These are phyloP conservation scores for Colletotrichum euphorbiae DNA, from an alignment of 2,329 filamentous ascomycete genomes.

Conservation along the genomic window DNA sequence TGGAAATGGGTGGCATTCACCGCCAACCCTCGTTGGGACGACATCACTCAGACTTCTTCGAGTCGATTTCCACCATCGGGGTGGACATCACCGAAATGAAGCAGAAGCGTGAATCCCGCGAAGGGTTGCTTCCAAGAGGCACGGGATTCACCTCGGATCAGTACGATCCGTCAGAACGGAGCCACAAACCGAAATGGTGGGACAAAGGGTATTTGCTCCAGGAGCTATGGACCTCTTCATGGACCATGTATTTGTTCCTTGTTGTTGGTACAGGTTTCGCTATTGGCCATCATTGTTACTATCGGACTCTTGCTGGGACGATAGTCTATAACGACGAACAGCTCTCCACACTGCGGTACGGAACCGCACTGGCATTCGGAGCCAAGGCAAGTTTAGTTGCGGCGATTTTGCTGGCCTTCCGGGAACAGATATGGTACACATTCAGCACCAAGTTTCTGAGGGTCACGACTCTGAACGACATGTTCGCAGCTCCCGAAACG, in stretches of 20 bases:
- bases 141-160: not conserved
- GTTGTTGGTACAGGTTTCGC: constrained; percentile 47
- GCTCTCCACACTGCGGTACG: constrained; percentile 49
- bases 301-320: constrained; percentile 45
- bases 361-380: constrained; percentile 49
- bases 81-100: constrained; percentile 5
- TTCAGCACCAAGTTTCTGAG: constrained; percentile 38
- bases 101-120: not conserved
- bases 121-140: not conserved
- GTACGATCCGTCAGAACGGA: not conserved
- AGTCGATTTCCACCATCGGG: not conserved
- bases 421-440: constrained; percentile 34
- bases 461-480: not conserved
- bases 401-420: constrained; percentile 44
- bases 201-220: constrained; percentile 1
- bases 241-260: constrained; percentile 50
- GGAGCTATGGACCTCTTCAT: constrained; percentile 51
- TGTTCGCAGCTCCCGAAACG: constrained; percentile 14
- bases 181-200: not conserved
- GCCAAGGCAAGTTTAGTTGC: constrained; percentile 51
- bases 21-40: not conserved
- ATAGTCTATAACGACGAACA: constrained; percentile 45
- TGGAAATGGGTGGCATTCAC: not conserved
- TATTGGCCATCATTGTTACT: constrained; percentile 51
- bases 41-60: constrained; percentile 6